Evolutionary conservation across 768 basidiomycete species (phyloP).

Genomic region (Lactarius sp.): DNA sequence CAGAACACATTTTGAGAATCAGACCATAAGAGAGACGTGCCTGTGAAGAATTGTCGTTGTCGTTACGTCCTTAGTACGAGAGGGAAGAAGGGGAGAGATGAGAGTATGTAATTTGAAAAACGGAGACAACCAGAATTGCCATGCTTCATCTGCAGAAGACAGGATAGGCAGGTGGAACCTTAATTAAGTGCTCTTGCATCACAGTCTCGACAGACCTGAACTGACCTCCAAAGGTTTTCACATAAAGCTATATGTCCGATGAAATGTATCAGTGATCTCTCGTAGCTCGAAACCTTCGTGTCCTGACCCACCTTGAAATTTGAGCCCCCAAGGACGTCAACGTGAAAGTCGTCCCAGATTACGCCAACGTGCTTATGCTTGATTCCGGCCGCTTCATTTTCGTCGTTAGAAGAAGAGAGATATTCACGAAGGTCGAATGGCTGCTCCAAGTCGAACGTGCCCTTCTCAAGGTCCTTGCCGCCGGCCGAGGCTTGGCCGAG

Average conservation of each 20-base stretch:
- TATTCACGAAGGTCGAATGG: slow-evolving; percentile 68
- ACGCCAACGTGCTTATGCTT: slow-evolving; percentile 77
- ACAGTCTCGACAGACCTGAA: slow-evolving; percentile 22
- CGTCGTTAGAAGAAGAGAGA: slow-evolving; percentile 63
- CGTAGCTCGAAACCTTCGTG: not conserved
- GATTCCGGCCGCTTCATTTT: slow-evolving; percentile 60
- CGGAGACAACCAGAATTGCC: slow-evolving; percentile 25
- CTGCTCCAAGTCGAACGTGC: slow-evolving; percentile 36
- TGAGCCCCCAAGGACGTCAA: slow-evolving; percentile 55
- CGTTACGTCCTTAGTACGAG: slow-evolving; percentile 2
- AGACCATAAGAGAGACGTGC: not conserved
- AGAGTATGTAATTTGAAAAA: slow-evolving; percentile 7
- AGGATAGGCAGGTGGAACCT: not conserved
- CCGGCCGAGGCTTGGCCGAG: not conserved
- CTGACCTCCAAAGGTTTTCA: slow-evolving; percentile 56
- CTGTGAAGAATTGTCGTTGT: slow-evolving; percentile 22
- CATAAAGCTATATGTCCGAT: slow-evolving; percentile 43
- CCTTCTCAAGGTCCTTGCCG: slow-evolving; percentile 38
- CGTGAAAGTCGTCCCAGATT: slow-evolving; percentile 66
- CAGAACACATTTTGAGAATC: slow-evolving; percentile 32
- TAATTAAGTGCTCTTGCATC: not conserved
- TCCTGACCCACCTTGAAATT: slow-evolving; percentile 48
- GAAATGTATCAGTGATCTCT: not conserved
- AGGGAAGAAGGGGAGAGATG: slow-evolving; percentile 8
- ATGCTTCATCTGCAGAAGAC: slow-evolving; percentile 20